phyloP scores from a whole-genome alignment of 1,284 basidiomycete genomes.

The Puccinia novopanici region DNA sequence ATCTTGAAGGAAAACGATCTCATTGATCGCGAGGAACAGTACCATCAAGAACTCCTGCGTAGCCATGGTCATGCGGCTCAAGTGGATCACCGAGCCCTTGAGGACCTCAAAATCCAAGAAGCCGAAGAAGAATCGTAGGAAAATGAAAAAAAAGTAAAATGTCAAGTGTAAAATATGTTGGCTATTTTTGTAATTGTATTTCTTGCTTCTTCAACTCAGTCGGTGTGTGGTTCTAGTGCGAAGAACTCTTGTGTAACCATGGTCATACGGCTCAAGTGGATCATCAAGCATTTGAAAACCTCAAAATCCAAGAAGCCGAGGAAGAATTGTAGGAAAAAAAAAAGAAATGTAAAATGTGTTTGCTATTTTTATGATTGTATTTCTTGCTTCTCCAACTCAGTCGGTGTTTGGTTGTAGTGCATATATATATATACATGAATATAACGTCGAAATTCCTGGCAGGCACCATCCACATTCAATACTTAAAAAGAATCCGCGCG shows the following conservation, averaged over 20 bases:
- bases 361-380: background rate
- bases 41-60: background rate
- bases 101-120: background rate
- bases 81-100: background rate
- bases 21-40: background rate
- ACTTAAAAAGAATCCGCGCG: too few relatives aligned
- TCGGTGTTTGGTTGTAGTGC: too few relatives aligned
- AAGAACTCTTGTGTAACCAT: background rate
- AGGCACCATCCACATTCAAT: too few relatives aligned
- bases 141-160: background rate
- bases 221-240: too few relatives aligned
- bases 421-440: too few relatives aligned
- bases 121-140: background rate
- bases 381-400: background rate
- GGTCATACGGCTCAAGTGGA: background rate
- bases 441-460: too few relatives aligned
- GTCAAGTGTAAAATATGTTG: too few relatives aligned
- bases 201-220: background rate
- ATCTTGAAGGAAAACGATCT: constrained; percentile 34
- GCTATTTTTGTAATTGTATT: background rate
- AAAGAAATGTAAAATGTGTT: too few relatives aligned
- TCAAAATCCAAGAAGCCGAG: background rate
- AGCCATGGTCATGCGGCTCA: background rate
- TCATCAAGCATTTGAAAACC: background rate
- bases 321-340: background rate